These are phyloP conservation scores for Phytopythium delawarense DNA, from an alignment of 352 stramenopile species.

Conservation along the genomic window DNA sequence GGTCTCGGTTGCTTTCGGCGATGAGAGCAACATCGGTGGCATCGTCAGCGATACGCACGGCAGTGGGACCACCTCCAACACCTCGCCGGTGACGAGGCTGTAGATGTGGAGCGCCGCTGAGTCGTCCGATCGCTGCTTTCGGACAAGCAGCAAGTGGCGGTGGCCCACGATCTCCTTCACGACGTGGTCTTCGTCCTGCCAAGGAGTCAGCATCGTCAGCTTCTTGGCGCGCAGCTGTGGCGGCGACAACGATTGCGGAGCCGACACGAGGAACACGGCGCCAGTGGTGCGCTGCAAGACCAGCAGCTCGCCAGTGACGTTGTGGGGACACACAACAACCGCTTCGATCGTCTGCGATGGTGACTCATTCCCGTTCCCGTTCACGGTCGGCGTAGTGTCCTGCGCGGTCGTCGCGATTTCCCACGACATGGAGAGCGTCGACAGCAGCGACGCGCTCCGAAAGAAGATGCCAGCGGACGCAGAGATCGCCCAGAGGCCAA, in stretches of 20 bases:
- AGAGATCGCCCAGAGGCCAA: constrained; percentile 74
- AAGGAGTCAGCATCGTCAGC: constrained; percentile 23
- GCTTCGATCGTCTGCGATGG: background rate
- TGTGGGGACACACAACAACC: constrained; percentile 41
- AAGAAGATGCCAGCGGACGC: constrained; percentile 45
- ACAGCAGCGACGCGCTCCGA: constrained; percentile 44
- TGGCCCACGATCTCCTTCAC: constrained; percentile 29
- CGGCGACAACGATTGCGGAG: background rate
- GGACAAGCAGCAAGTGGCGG: constrained; percentile 37
- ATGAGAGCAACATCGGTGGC: background rate
- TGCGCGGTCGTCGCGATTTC: background rate
- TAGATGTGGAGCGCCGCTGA: constrained; percentile 31
- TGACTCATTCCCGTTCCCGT: background rate
- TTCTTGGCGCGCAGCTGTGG: constrained; percentile 11
- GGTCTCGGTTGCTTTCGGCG: background rate
- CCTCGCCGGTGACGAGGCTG: constrained; percentile 47
- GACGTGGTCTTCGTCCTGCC: constrained; percentile 8
- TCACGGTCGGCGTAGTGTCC: constrained; percentile 9
- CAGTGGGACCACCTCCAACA: constrained; percentile 32
- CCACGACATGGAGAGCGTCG: constrained; percentile 39
- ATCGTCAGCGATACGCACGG: constrained; percentile 9
- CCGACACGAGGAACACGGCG: constrained; percentile 38
- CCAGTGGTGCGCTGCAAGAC: constrained; percentile 31
- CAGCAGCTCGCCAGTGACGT: constrained; percentile 74
- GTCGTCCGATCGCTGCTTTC: constrained; percentile 2